These are phyloP conservation scores for Alternaria atra DNA, from an alignment of 2,329 filamentous ascomycete species.

Conservation along the genomic window DNA sequence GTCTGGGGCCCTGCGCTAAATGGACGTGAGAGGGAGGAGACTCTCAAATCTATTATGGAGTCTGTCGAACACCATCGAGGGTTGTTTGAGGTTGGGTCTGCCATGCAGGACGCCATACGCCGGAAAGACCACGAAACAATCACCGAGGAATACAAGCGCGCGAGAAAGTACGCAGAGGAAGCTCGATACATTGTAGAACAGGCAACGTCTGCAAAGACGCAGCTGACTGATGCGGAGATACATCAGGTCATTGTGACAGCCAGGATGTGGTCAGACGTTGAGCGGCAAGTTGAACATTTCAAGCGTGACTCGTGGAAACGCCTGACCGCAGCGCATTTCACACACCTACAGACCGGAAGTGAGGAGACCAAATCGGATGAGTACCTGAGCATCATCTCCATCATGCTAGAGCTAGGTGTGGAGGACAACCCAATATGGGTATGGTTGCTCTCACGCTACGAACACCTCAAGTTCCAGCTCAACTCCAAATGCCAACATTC, in stretches of 20 bases:
- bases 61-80: conserved; percentile 82
- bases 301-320: conserved; percentile 90
- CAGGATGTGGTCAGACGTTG: conserved; percentile 94
- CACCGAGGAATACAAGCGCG: conserved; percentile 84
- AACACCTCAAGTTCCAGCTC: conserved; percentile 88
- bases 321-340: conserved; percentile 72
- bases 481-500: conserved; percentile 81
- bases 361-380: conserved; percentile 72
- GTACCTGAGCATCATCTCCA: conserved; percentile 88
- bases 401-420: conserved; percentile 91
- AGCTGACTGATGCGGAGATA: conserved; percentile 78
- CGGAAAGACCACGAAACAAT: conserved; percentile 89
- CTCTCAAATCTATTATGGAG: conserved; percentile 78
- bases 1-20: conserved; percentile 96
- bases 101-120: conserved; percentile 84
- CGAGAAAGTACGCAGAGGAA: conserved; percentile 82
- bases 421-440: conserved; percentile 97
- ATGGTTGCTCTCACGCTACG: conserved; percentile 90
- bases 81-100: conserved; percentile 80
- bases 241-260: conserved; percentile 88
- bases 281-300: conserved; percentile 84
- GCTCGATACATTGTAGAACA: conserved; percentile 72
- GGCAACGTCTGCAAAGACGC: conserved; percentile 58
- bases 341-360: conserved; percentile 56
- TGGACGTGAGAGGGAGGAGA: conserved; percentile 89